Evolutionary conservation across 805 yeast genomes (phyloP).

Genomic region (Yamadazyma takamatsuzukensis): DNA sequence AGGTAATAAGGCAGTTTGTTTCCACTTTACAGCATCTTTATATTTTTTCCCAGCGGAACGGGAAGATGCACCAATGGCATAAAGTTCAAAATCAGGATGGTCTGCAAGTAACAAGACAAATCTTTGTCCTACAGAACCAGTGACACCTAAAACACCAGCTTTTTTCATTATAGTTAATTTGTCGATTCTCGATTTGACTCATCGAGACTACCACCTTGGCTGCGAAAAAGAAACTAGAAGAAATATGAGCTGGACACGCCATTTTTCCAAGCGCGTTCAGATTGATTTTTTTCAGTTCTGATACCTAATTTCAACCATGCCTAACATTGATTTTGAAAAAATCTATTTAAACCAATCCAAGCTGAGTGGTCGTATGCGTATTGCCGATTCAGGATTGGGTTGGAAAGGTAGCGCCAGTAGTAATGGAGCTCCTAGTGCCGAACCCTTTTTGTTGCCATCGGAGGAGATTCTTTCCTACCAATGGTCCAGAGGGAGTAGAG

Average conservation of each 20-base stretch:
- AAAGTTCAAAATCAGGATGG: slow-evolving; percentile 87
- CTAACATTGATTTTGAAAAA: slow-evolving; percentile 78
- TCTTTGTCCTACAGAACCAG: slow-evolving; percentile 97
- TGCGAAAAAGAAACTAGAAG: too few relatives aligned
- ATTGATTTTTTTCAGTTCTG: slow-evolving; percentile 2
- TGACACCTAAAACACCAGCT: slow-evolving; percentile 95
- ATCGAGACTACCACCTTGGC: too few relatives aligned
- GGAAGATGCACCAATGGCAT: slow-evolving; percentile 85
- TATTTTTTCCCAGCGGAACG: slow-evolving; percentile 92
- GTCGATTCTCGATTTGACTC: too few relatives aligned
- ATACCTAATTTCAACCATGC: slow-evolving; percentile 22
- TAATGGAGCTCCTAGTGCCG: slow-evolving; percentile 15
- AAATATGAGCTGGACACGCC: too few relatives aligned
- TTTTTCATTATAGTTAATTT: too few relatives aligned
- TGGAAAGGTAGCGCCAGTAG: slow-evolving; percentile 74
- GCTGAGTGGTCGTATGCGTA: slow-evolving; percentile 82
- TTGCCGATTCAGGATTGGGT: slow-evolving; percentile 95
- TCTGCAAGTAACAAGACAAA: slow-evolving; percentile 78
- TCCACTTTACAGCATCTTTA: slow-evolving; percentile 87
- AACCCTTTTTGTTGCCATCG: slow-evolving; percentile 86
- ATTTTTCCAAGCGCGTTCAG: too few relatives aligned
- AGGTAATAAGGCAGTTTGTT: slow-evolving; percentile 84
- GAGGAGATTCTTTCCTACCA: slow-evolving; percentile 74
- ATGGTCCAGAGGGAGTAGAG: slow-evolving; percentile 95
- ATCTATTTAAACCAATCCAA: slow-evolving; percentile 86